phyloP scores from a whole-genome alignment of 306 rosid species.

The Fragaria nilgerrensis region DNA sequence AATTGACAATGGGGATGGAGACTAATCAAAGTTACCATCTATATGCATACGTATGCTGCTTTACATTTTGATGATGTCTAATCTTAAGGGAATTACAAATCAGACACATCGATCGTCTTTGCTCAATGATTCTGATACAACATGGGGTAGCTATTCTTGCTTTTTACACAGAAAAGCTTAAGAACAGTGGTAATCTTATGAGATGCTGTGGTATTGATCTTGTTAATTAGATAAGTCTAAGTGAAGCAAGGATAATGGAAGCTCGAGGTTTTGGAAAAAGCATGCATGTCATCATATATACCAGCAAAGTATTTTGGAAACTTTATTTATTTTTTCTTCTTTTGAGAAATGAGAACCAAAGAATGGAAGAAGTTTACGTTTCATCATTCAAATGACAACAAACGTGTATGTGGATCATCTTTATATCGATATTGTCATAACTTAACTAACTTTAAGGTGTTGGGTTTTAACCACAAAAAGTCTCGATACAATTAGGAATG shows the following conservation, averaged over 20 bases:
- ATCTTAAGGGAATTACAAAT: background rate
- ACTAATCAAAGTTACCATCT: background rate
- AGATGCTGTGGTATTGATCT: background rate
- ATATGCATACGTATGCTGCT: background rate
- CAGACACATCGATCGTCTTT: background rate
- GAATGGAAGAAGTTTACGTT: background rate
- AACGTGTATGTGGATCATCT: rapidly evolving
- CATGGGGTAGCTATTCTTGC: background rate
- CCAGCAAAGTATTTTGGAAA: background rate
- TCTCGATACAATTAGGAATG: no score
- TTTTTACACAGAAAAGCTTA: background rate
- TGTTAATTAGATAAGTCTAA: background rate
- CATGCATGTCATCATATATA: background rate
- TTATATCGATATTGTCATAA: rapidly evolving
- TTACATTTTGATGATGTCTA: background rate
- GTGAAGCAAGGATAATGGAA: background rate
- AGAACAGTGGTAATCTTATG: background rate
- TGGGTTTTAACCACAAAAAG: no score
- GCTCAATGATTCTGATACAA: background rate
- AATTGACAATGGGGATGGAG: background rate
- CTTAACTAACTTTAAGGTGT: no score
- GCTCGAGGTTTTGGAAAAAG: background rate
- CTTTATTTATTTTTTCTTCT: background rate
- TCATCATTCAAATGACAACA: background rate
- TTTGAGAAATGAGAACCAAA: no score